A percentile compares a stretch with the other conserved stretches of the same genome.
Conservation (phyloP, 345 rosid species). For the Triadica sebifera region DNA sequence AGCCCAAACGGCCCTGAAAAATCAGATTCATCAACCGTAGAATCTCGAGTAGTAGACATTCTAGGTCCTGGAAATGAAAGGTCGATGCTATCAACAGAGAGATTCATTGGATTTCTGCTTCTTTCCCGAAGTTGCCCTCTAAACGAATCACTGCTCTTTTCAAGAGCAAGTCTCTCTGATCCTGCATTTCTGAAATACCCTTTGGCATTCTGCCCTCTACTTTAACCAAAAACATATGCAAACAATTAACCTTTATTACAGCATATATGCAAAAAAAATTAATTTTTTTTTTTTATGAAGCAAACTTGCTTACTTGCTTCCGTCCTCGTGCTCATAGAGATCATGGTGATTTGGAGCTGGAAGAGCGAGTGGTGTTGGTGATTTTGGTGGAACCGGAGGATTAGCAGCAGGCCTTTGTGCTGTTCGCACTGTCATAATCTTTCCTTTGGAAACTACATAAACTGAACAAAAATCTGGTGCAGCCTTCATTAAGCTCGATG, state of each 20-base stretch:
- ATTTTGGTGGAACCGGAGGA: slow-evolving; percentile 53
- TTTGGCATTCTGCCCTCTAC: slow-evolving; percentile 35
- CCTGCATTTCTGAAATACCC: slow-evolving; percentile 29
- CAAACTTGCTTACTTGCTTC: slow-evolving; percentile 32
- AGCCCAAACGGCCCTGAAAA: slow-evolving; percentile 7
- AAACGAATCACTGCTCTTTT: slow-evolving; percentile 22
- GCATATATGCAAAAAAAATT: neutral
- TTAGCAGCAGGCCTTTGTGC: slow-evolving; percentile 53
- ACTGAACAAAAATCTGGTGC: slow-evolving; percentile 76
- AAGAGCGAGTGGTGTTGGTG: slow-evolving; percentile 28
- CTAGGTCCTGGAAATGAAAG: slow-evolving; percentile 22
- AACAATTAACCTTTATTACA: neutral
- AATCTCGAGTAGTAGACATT: slow-evolving; percentile 25
- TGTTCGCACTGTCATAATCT: slow-evolving; percentile 41
- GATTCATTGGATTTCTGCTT: slow-evolving; percentile 26
- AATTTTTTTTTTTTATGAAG: neutral
- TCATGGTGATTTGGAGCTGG: slow-evolving; percentile 26
- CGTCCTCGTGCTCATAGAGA: slow-evolving; percentile 35
- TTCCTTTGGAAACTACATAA: slow-evolving; percentile 79
- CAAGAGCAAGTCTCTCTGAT: slow-evolving; percentile 36
- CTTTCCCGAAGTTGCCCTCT: slow-evolving; percentile 32
- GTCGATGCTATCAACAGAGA: slow-evolving; percentile 43
- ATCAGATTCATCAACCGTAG: slow-evolving; percentile 38
- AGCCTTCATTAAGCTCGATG: slow-evolving; percentile 44
- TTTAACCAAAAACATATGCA: neutral